Evolutionary conservation across 208 protist genomes (phyloP), one percentile per base, ranked within the genome.

Genomic region (Porcisia deanei): DNA sequence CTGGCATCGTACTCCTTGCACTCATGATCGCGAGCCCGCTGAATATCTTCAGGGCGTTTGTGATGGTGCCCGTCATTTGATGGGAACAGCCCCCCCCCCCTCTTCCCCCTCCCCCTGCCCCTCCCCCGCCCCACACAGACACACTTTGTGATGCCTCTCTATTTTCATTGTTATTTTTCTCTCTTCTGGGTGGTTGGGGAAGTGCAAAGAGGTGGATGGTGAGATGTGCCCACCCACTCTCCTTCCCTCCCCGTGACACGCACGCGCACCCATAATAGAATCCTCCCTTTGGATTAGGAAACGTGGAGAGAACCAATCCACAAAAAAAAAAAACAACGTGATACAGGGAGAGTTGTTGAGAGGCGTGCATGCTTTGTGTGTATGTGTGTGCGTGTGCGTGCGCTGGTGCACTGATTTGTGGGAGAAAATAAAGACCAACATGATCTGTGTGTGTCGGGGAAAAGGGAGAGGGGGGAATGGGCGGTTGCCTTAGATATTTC

Each of bases 31-130:
- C 87, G 22, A 84, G 76, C 22, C 86, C 91, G 2, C 71, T 82
- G 18, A 93, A 93, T 73, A 60, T 91, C 64, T 79, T 78, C 71
- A 88, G 78, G 20, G 87, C 89, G 0, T 61, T 88, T 20, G 57
- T 84, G 47, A 85, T 85, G 84, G 73, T 88, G 8, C 81, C 84
- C 4, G 75, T 88, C 73, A 75, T 88, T 71, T 88, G 79, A 81
- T 59, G 68, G 72, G 18, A 70, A 22, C 65, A 70, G 43, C 1
- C 25, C 18, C 6, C 3, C n/a, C 25, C 65, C 30, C 54, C 22
- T 2, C 2, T 18, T 5, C 30, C 14, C n/a, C 59, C 5, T 37
- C 14, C 34, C 14, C 30, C 63, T 20, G n/a, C n/a, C 64, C 64
- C 16, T 52, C 14, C 47, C 47, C 47, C 0, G 0, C 47, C 60